phyloP scores from a whole-genome alignment of 148 eudicot species.

The Tetragonia tetragonoides region DNA sequence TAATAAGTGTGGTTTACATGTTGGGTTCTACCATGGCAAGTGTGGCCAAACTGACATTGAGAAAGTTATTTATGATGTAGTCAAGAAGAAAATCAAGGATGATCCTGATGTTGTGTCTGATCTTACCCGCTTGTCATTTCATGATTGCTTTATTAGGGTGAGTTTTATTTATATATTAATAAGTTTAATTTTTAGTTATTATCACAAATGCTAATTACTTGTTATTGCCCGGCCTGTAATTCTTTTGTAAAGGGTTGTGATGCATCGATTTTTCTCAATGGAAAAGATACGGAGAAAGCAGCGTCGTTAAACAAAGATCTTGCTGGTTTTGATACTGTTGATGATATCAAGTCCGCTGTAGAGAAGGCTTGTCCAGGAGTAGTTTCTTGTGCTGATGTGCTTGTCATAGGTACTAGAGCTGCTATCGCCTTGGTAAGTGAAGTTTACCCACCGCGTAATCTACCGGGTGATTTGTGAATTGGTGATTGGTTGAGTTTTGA shows the following conservation, averaged over 20 bases:
- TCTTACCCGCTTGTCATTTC: conserved; percentile 42
- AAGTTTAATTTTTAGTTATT: too few species aligned
- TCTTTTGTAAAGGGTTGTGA: conserved; percentile 65
- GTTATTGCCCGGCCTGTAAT: too few species aligned
- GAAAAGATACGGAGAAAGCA: conserved; percentile 37
- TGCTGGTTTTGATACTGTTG: conserved; percentile 40
- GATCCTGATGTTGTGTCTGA: conserved; percentile 29
- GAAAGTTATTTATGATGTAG: conserved; percentile 24
- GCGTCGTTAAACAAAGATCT: conserved; percentile 36
- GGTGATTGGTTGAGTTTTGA: too few species aligned
- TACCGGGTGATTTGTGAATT: too few species aligned
- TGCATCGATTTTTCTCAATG: conserved; percentile 53
- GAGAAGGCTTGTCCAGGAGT: conserved; percentile 53
- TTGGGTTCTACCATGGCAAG: conserved; percentile 37
- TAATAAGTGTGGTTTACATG: conserved; percentile 6
- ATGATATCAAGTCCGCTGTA: conserved; percentile 36
- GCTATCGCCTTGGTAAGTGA: conserved; percentile 32
- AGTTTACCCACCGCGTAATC: too few species aligned
- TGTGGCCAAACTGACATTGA: conserved; percentile 33
- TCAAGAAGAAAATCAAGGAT: conserved; percentile 6
- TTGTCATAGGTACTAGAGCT: conserved; percentile 40
- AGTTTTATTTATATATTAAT: neutral
- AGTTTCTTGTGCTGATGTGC: conserved; percentile 58
- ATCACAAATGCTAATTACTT: too few species aligned
- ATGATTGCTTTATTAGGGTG: conserved; percentile 48